Percentiles rank a stretch among this genome's conserved stretches.
These are phyloP conservation scores for Aschersonia sp. DNA, from an alignment of 2,329 filamentous ascomycete genomes.

Conservation along the genomic window DNA sequence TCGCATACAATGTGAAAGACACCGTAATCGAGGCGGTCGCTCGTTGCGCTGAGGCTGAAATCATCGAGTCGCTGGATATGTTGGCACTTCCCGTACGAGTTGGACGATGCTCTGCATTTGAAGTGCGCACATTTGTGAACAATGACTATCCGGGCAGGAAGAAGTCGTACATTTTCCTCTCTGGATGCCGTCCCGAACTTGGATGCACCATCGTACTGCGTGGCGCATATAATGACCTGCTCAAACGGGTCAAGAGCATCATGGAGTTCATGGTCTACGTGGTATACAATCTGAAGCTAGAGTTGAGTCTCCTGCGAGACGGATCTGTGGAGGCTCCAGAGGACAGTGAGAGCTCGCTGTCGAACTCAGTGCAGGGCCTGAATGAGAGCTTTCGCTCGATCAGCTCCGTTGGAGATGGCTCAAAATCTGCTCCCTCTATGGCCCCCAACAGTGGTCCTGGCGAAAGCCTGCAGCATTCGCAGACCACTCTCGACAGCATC, in stretches of 20 bases:
- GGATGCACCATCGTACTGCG: constrained; percentile 91
- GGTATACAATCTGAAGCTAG: constrained; percentile 91
- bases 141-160: constrained; percentile 58
- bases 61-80: constrained; percentile 93
- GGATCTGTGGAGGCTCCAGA: constrained; percentile 76
- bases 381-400: constrained; percentile 22
- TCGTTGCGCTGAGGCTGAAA: constrained; percentile 77
- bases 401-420: constrained; percentile 16
- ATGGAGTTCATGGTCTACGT: constrained; percentile 99
- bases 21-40: constrained; percentile 93
- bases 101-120: constrained; percentile 73
- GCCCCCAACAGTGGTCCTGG: constrained; percentile 20
- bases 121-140: constrained; percentile 90
- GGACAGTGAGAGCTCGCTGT: constrained; percentile 29
- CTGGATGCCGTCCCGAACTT: constrained; percentile 75
- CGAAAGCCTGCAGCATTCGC: constrained; percentile 21
- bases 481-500: constrained; percentile 15
- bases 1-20: constrained; percentile 91
- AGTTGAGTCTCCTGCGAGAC: constrained; percentile 87
- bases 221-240: constrained; percentile 56
- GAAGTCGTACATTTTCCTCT: constrained; percentile 93
- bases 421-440: constrained; percentile 15
- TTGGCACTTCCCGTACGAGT: constrained; percentile 59
- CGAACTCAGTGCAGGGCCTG: constrained; percentile 25
- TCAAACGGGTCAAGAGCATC: constrained; percentile 77